phyloP scores from a whole-genome alignment of 169 alveolate genomes.

The Plasmodium sp. region DNA sequence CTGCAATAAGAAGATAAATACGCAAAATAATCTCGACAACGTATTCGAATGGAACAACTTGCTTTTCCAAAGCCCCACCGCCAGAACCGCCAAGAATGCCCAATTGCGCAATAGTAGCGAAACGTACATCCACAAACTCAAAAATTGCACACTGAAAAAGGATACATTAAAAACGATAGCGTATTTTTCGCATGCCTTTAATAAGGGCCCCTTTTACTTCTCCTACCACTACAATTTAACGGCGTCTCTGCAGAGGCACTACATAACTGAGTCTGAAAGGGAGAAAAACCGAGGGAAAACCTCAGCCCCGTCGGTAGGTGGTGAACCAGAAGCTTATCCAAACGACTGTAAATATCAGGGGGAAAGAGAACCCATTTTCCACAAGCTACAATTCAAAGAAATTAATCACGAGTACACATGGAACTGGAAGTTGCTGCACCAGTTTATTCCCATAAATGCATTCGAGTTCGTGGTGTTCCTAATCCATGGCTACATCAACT shows the following conservation, averaged over 20 bases:
- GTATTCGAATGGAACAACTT: not conserved
- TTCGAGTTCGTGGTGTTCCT: slow-evolving; percentile 52
- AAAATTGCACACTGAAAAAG: slow-evolving; percentile 27
- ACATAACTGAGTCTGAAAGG: slow-evolving; percentile 7
- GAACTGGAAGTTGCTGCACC: slow-evolving; percentile 57
- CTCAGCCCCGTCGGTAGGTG: not conserved
- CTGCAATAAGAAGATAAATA: slow-evolving; percentile 1
- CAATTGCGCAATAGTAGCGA: slow-evolving; percentile 17
- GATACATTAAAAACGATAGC: slow-evolving; percentile 32
- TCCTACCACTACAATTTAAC: slow-evolving; percentile 68
- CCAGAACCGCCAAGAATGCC: not conserved
- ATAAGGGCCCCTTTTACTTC: slow-evolving; percentile 71
- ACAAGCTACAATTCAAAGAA: slow-evolving; percentile 29
- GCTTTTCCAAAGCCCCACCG: slow-evolving; percentile 1
- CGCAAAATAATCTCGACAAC: not conserved
- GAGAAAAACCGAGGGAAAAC: not conserved
- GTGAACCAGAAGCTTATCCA: not conserved
- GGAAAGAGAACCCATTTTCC: not conserved
- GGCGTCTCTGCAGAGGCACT: slow-evolving; percentile 36
- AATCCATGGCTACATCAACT: slow-evolving; percentile 43
- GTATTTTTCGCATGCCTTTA: slow-evolving; percentile 57
- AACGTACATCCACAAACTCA: slow-evolving; percentile 55
- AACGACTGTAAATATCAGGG: not conserved
- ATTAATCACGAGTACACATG: slow-evolving; percentile 62
- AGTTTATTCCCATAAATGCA: slow-evolving; percentile 17